Conservation (phyloP, 2,329 filamentous ascomycete genomes). For the Beauveria pseudobassiana region DNA sequence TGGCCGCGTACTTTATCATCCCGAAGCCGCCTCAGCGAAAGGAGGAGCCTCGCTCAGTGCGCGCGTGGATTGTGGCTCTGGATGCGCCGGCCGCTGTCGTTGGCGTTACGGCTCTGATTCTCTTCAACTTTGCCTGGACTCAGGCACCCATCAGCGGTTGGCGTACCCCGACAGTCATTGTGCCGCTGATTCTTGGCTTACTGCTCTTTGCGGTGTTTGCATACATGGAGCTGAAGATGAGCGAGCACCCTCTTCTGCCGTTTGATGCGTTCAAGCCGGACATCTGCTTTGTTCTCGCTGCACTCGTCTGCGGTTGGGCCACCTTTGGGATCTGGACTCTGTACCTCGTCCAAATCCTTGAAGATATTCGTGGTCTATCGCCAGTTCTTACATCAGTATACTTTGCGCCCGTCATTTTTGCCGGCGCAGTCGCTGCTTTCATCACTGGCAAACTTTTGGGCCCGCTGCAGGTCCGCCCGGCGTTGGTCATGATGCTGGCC, state of each 20-base stretch:
- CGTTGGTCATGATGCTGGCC: conserved; percentile 36
- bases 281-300: conserved; percentile 48
- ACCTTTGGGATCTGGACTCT: conserved; percentile 48
- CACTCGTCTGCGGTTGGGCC: conserved; percentile 46
- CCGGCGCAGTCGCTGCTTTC: conserved; percentile 37
- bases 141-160: conserved; percentile 55
- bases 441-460: conserved; percentile 35
- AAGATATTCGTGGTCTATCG: conserved; percentile 32
- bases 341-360: conserved; percentile 43
- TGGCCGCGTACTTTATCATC: conserved; percentile 26
- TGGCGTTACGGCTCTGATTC: conserved; percentile 48
- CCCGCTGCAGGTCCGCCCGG: conserved; percentile 26
- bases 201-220: conserved; percentile 49
- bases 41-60: conserved; percentile 2
- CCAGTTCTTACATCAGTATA: conserved; percentile 38
- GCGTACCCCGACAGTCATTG: conserved; percentile 47
- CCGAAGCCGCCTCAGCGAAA: conserved; percentile 21
- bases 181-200: conserved; percentile 49
- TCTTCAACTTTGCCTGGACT: conserved; percentile 63
- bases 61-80: conserved; percentile 23
- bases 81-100: conserved; percentile 32
- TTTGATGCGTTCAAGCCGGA: conserved; percentile 38
- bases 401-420: conserved; percentile 36
- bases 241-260: conserved; percentile 49
- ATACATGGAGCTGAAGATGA: conserved; percentile 42